phyloP scores from a whole-genome alignment of 78 protist genomes.

The Planoprotostelium fungivorum region DNA sequence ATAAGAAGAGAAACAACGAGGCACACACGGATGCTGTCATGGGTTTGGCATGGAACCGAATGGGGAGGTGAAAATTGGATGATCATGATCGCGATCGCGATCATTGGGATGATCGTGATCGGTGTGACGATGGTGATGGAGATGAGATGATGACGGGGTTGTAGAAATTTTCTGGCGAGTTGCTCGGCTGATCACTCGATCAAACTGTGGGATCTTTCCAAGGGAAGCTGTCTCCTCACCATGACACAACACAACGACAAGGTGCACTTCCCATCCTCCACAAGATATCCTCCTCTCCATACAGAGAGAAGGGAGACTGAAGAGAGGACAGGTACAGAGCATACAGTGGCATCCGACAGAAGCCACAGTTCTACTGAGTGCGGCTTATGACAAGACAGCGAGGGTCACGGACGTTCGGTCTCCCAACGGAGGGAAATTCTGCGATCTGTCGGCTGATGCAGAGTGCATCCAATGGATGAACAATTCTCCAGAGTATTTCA shows the following conservation, averaged over 20 bases:
- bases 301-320: too few relatives aligned
- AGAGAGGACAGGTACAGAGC: slow-evolving; percentile 21
- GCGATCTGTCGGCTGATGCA: slow-evolving; percentile 24
- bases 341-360: slow-evolving; percentile 63
- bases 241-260: slow-evolving; percentile 67
- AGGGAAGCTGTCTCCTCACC: slow-evolving; percentile 33
- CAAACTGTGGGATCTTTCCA: slow-evolving; percentile 79
- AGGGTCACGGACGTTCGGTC: slow-evolving; percentile 40
- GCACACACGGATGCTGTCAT: slow-evolving; percentile 51
- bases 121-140: background rate
- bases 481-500: background rate
- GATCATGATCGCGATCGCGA: background rate
- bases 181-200: slow-evolving; percentile 74
- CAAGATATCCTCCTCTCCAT: background rate
- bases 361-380: slow-evolving; percentile 32
- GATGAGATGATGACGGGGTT: background rate
- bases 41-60: slow-evolving; percentile 42
- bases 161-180: slow-evolving; percentile 70
- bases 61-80: background rate
- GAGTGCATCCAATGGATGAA: slow-evolving; percentile 45
- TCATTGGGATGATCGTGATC: background rate
- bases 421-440: background rate
- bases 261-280: slow-evolving; percentile 7
- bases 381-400: slow-evolving; percentile 34
- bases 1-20: slow-evolving; percentile 26